phyloP scores from a whole-genome alignment of 192 early-diverging fungal species.

The Podila epigama region DNA sequence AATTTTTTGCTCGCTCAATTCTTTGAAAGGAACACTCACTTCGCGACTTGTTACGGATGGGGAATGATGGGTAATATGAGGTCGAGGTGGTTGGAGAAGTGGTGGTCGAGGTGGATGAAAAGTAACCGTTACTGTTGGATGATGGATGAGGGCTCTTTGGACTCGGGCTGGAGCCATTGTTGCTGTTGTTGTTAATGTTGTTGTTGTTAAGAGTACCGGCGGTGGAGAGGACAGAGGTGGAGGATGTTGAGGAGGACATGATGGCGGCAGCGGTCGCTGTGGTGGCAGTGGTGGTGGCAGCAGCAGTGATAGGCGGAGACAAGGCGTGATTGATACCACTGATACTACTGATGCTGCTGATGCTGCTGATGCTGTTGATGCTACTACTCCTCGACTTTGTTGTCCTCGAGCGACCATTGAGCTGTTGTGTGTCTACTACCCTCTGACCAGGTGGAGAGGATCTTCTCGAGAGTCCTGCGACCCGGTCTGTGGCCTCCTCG shows the following conservation, averaged over 20 bases:
- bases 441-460: not conserved
- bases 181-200: not conserved
- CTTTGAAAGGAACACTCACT: not conserved
- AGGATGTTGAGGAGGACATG: not conserved
- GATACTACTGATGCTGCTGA: not conserved
- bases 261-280: not conserved
- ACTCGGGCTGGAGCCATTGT: no score
- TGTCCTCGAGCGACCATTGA: not conserved
- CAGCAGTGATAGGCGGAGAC: not conserved
- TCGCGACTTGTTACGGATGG: not conserved
- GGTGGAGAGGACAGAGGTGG: not conserved
- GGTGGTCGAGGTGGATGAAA: not conserved
- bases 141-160: not conserved
- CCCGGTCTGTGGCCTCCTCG: not conserved
- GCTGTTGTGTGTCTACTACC: no score
- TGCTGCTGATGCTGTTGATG: not conserved
- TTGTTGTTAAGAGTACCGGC: not conserved
- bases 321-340: no score
- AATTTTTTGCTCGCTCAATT: not conserved
- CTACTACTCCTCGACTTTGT: not conserved
- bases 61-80: not conserved
- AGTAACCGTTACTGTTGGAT: not conserved
- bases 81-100: not conserved
- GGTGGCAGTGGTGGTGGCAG: not conserved
- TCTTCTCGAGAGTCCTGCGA: not conserved